A percentile compares a stretch with the other conserved stretches of the same genome.
Evolutionary conservation across 2,329 filamentous ascomycete genomes (phyloP).

Genomic region (Fusarium vanettenii): DNA sequence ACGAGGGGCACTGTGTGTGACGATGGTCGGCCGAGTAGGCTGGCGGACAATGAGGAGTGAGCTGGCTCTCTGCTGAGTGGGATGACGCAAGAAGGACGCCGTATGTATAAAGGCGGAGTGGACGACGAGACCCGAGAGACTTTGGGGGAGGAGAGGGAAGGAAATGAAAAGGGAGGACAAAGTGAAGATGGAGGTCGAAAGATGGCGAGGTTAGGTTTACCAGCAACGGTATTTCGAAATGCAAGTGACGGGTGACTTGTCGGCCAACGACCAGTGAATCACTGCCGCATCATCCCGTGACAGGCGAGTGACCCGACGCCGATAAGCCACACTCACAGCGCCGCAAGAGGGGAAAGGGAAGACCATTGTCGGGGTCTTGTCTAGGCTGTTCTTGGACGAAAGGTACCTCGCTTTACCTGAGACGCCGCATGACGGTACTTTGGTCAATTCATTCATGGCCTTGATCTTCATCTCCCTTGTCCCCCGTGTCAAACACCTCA

Average conservation of each 20-base stretch:
- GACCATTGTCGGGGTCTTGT: neutral
- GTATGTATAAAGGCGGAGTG: constrained; percentile 8
- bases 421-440: constrained; percentile 17
- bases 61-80: constrained; percentile 15
- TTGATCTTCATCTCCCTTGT: constrained; percentile 4
- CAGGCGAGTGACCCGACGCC: constrained; percentile 38
- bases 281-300: constrained; percentile 48
- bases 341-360: neutral
- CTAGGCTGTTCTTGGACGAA: neutral
- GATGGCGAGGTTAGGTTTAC: constrained; percentile 17
- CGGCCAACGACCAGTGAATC: constrained; percentile 43
- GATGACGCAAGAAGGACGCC: constrained; percentile 39
- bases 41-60: constrained; percentile 10
- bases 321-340: constrained; percentile 42
- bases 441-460: neutral
- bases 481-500: constrained; percentile 9
- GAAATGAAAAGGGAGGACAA: constrained; percentile 11
- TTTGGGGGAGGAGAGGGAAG: constrained; percentile 1
- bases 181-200: constrained; percentile 27
- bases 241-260: constrained; percentile 41
- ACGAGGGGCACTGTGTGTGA: constrained; percentile 36
- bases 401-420: constrained; percentile 29
- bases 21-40: constrained; percentile 15
- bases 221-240: constrained; percentile 34
- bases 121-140: constrained; percentile 6